These are phyloP conservation scores for Botryotinia calthae DNA, from an alignment of 2,329 filamentous ascomycete species.

Conservation along the genomic window DNA sequence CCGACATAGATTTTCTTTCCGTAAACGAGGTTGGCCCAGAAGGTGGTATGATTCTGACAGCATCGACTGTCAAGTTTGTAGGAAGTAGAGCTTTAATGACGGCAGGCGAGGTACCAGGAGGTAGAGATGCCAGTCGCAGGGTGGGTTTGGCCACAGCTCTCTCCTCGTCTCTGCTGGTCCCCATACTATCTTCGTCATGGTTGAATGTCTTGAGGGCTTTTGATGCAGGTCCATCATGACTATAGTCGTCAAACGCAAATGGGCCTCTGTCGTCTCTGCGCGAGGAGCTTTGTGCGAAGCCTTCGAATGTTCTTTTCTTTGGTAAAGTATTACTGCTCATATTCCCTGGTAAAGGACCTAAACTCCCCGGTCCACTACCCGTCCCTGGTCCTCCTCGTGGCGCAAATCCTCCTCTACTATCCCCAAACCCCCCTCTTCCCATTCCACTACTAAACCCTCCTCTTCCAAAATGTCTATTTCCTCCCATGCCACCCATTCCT, in stretches of 20 bases:
- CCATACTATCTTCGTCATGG: conserved; percentile 42
- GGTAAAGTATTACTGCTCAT: conserved; percentile 38
- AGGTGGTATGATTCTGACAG: conserved; percentile 66
- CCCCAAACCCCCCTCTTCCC: conserved; percentile 35
- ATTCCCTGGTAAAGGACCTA: conserved; percentile 52
- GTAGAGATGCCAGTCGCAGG: conserved; percentile 58
- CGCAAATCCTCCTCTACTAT: conserved; percentile 37
- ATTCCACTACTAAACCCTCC: conserved; percentile 30
- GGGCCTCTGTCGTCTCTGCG: conserved; percentile 39
- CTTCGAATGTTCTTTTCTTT: conserved; percentile 55
- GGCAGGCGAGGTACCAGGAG: conserved; percentile 57
- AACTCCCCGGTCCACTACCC: conserved; percentile 58
- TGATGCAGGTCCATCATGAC: conserved; percentile 30
- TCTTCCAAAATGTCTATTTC: conserved; percentile 30
- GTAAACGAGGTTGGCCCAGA: conserved; percentile 48
- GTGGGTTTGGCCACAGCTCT: conserved; percentile 59
- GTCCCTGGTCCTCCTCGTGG: conserved; percentile 4
- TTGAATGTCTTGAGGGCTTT: conserved; percentile 39
- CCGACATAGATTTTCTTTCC: conserved; percentile 70
- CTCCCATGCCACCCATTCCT: conserved; percentile 33
- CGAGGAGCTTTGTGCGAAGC: conserved; percentile 40
- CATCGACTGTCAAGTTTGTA: conserved; percentile 63
- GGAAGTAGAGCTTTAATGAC: conserved; percentile 60
- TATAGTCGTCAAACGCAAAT: conserved; percentile 39
- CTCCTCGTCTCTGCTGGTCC: conserved; percentile 50